These are phyloP conservation scores for Eucalyptus victrix DNA, from an alignment of 345 rosid genomes.

Conservation along the genomic window DNA sequence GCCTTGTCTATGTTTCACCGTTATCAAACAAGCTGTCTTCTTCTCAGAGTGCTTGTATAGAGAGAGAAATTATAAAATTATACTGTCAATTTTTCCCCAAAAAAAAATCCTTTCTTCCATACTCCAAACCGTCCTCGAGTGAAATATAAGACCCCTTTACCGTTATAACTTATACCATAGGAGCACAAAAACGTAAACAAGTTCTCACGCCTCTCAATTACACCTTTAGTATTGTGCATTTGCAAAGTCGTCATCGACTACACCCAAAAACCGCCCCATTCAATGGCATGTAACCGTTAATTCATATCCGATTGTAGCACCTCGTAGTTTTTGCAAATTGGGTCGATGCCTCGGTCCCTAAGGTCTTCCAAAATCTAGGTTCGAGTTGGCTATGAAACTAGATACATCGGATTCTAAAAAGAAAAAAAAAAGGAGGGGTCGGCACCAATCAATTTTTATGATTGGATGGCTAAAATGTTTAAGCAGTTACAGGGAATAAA, in stretches of 20 bases:
- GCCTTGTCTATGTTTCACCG: background rate
- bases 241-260: background rate
- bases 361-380: background rate
- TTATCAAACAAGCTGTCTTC: background rate
- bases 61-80: background rate
- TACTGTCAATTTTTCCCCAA: background rate
- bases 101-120: background rate
- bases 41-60: background rate
- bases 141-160: background rate
- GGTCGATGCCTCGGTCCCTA: background rate
- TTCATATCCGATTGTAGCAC: background rate
- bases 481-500: background rate
- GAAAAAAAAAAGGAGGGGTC: background rate
- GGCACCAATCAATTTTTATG: background rate
- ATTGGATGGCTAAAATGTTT: background rate
- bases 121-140: background rate
- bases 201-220: background rate
- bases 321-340: background rate
- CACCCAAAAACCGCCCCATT: background rate
- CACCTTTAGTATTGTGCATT: background rate
- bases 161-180: background rate
- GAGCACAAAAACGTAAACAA: background rate
- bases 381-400: background rate
- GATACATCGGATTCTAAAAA: background rate
- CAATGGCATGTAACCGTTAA: background rate